A percentile compares a stretch with the other conserved stretches of the same genome.
These are phyloP conservation scores for Chalciporus pseudorubinellus DNA, from an alignment of 768 basidiomycete species.

Conservation along the genomic window DNA sequence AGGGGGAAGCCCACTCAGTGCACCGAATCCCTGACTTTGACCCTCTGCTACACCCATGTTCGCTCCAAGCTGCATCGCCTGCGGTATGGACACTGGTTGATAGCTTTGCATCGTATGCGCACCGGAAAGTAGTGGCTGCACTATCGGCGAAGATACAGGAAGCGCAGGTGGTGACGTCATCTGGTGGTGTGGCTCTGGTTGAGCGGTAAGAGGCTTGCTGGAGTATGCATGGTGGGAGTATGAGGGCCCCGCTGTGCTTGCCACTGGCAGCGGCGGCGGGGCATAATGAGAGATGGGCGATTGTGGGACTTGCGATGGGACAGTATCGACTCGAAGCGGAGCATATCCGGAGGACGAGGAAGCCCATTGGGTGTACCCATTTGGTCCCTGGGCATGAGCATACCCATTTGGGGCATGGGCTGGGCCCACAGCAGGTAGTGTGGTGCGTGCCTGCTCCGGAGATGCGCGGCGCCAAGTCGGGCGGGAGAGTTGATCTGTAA, in stretches of 20 bases:
- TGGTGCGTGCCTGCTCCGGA: conserved; percentile 16
- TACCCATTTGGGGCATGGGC: conserved; percentile 27
- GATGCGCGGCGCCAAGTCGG: conserved; percentile 56
- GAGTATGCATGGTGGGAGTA: conserved; percentile 15
- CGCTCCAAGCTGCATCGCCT: conserved; percentile 3
- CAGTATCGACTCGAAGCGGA: conserved; percentile 19
- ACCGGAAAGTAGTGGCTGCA: conserved; percentile 13
- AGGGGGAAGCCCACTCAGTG: conserved; percentile 1
- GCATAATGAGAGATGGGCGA: conserved; percentile 27
- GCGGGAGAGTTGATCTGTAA: conserved; percentile 78
- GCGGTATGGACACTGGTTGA: conserved; percentile 23
- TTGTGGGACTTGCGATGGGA: conserved; percentile 26
- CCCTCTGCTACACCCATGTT: conserved; percentile 6
- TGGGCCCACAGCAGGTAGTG: conserved; percentile 29
- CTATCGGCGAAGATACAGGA: conserved; percentile 3
- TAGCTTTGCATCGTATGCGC: conserved; percentile 14
- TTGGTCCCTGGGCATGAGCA: conserved; percentile 26
- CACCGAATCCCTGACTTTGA: conserved; percentile 15
- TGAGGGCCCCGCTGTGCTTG: conserved; percentile 12
- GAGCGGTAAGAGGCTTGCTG: conserved; percentile 6
- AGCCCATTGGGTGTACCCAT: conserved; percentile 35
- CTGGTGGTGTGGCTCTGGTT: conserved; percentile 14
- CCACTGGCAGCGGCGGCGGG: conserved; percentile 20
- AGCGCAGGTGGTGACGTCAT: conserved; percentile 10
- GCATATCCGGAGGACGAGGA: conserved; percentile 20